A percentile compares a stretch with the other conserved stretches of the same genome.
These are phyloP conservation scores for Aspergillus intermedius DNA, from an alignment of 2,329 filamentous ascomycete genomes.

Conservation along the genomic window DNA sequence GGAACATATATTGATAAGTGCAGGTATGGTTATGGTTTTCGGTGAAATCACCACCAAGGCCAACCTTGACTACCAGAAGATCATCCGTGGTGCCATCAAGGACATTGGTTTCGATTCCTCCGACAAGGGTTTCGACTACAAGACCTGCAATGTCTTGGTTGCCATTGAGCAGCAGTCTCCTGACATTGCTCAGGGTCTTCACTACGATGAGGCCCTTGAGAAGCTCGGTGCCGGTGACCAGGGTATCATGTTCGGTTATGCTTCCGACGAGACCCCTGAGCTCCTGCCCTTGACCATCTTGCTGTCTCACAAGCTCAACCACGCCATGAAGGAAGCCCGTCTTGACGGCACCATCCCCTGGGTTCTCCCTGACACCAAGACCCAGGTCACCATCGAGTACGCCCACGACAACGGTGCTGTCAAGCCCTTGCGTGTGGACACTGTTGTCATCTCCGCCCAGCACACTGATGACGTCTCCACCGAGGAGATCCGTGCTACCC, in stretches of 20 bases:
- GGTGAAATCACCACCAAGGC: slow-evolving; percentile 98
- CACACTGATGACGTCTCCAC: slow-evolving; percentile 84
- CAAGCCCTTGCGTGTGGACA: slow-evolving; percentile 86
- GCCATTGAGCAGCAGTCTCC: slow-evolving; percentile 99
- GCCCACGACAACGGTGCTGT: slow-evolving; percentile 90
- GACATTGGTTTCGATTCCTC: slow-evolving; percentile 98
- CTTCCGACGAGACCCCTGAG: slow-evolving; percentile 97
- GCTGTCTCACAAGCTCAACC: slow-evolving; percentile 94
- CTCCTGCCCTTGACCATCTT: slow-evolving; percentile 89
- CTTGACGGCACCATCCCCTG: slow-evolving; percentile 82
- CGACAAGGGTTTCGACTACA: slow-evolving; percentile 98
- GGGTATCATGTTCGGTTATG: slow-evolving; percentile 99
- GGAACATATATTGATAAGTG: neutral
- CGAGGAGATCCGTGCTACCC: slow-evolving; percentile 86
- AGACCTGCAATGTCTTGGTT: slow-evolving; percentile 97
- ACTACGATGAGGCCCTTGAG: slow-evolving; percentile 96
- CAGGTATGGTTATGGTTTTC: slow-evolving; percentile 90
- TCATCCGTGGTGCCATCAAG: slow-evolving; percentile 91
- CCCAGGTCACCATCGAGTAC: slow-evolving; percentile 98
- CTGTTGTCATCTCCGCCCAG: slow-evolving; percentile 93
- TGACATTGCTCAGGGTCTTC: slow-evolving; percentile 97
- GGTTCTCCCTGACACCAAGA: slow-evolving; percentile 99
- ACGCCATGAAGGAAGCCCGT: slow-evolving; percentile 84
- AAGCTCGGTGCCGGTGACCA: slow-evolving; percentile 98
- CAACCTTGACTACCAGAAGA: slow-evolving; percentile 93